Conservation (phyloP, 352 stramenopile genomes). For the Pythium aristosporum region DNA sequence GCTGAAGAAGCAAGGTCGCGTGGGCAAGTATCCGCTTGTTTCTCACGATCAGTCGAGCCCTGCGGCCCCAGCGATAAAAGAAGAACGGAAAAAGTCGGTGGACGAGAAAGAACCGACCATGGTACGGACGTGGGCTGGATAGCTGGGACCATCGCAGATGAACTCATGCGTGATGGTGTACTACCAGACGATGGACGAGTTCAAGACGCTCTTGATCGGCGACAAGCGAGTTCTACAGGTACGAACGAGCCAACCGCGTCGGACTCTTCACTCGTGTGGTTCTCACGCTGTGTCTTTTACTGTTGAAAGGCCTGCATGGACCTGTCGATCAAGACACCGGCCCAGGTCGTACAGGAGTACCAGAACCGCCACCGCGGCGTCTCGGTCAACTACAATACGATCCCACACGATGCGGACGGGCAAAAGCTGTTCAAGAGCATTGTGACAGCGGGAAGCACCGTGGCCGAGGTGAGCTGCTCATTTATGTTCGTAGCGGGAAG, state of each 20-base stretch:
- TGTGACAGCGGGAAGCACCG: conserved; percentile 59
- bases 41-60: conserved; percentile 8
- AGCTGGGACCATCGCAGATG: not conserved
- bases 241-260: not conserved
- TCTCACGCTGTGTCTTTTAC: not conserved
- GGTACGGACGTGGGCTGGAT: conserved; percentile 3
- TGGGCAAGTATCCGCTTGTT: conserved; percentile 4
- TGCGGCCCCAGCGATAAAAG: not conserved
- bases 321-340: conserved; percentile 76
- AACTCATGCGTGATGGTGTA: not conserved
- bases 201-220: conserved; percentile 57
- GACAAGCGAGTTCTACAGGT: conserved; percentile 71
- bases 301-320: conserved; percentile 61
- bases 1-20: conserved; percentile 17
- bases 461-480: conserved; percentile 49
- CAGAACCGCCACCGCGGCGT: conserved; percentile 79
- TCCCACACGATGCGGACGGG: conserved; percentile 47
- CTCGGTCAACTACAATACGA: conserved; percentile 81
- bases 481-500: not conserved
- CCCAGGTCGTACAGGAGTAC: conserved; percentile 85
- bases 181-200: conserved; percentile 57
- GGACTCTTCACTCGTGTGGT: not conserved
- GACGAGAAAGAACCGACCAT: conserved; percentile 7
- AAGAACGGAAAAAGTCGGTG: conserved; percentile 6
- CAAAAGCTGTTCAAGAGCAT: conserved; percentile 83